Conservation (phyloP, 1,284 basidiomycete species). For the Ceratobasidium sp. region DNA sequence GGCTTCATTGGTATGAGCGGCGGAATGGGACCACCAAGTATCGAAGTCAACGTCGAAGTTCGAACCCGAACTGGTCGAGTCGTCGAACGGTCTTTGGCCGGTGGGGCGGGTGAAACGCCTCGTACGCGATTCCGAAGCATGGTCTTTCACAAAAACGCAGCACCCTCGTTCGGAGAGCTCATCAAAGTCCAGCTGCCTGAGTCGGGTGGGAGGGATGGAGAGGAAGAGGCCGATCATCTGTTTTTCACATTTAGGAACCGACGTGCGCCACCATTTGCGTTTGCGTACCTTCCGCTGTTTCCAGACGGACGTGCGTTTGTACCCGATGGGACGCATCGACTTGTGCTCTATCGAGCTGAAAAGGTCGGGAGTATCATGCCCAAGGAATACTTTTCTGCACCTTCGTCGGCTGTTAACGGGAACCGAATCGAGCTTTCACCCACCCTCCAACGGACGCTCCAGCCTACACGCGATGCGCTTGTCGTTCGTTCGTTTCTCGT, state of each 20-base stretch:
- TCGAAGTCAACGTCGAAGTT: slow-evolving; percentile 93
- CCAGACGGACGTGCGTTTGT: slow-evolving; percentile 80
- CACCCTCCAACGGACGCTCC: slow-evolving; percentile 68
- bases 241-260: slow-evolving; percentile 95
- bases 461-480: slow-evolving; percentile 76
- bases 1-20: slow-evolving; percentile 48
- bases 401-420: slow-evolving; percentile 57
- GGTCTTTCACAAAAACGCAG: slow-evolving; percentile 84
- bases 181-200: slow-evolving; percentile 84
- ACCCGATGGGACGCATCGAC: slow-evolving; percentile 87
- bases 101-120: slow-evolving; percentile 86
- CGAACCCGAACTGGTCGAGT: slow-evolving; percentile 75
- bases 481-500: slow-evolving; percentile 88
- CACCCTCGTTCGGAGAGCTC: slow-evolving; percentile 92
- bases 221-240: slow-evolving; percentile 64
- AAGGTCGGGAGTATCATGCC: slow-evolving; percentile 64
- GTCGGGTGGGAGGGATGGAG: not conserved
- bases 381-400: slow-evolving; percentile 73
- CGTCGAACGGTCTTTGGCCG: slow-evolving; percentile 77
- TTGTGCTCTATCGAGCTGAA: slow-evolving; percentile 84
- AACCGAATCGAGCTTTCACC: slow-evolving; percentile 62
- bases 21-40: slow-evolving; percentile 58
- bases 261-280: slow-evolving; percentile 81
- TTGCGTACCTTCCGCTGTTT: slow-evolving; percentile 90
- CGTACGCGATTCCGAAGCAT: slow-evolving; percentile 87